Evolutionary conservation across 2,329 filamentous ascomycete genomes (phyloP), one percentile per base, ranked within the genome.

Genomic region (Fusarium xyrophilum): DNA sequence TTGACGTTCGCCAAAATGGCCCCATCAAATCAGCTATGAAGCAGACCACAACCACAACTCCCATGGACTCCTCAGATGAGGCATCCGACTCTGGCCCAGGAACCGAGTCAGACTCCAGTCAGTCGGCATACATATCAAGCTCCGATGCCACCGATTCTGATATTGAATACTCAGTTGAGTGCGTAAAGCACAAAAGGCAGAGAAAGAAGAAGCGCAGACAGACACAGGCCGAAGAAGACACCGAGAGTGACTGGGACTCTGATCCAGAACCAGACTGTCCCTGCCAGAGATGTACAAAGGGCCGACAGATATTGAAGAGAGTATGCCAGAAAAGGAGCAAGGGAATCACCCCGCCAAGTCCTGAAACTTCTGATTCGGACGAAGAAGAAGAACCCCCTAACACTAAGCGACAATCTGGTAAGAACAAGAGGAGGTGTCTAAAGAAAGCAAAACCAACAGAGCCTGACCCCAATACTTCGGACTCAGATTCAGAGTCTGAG

Each of bases 231-330:
- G 38, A 43, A 13, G 63, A 71, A 7, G 67, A 68, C 15, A 54
- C 68, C 3, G 73, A 74, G n/a, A 75, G 72, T 23, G 75, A 72
- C 10, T 70, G 69, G 28, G 75, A 77, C 46, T 74, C 76, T 8
- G 76, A 81, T 19, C 75, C 79, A 5, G 78, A 81, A 36, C 76
- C 76, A 7, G 69, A 68, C 7, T 77, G 76, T 62, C 50, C 71
- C 59, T 78, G 76, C 40, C 52, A 46, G 25, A 57, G 64, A 44
- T 78, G 76, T 56, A 43, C 64, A 33, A 70, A 69, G 39, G 67
- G 69, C 15, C 60, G 71, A 42, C 56, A 61, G 35, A 67, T 70
- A 63, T 60, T 73, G 70, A 60, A 55, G 36, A 68, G 64, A 47
- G 50, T 73, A 58, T 63, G 62, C 52, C 72, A 71, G 38, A 74